Evolutionary conservation across 164 flowering plant species (phyloP).

Genomic region (Echeveria elegans): DNA sequence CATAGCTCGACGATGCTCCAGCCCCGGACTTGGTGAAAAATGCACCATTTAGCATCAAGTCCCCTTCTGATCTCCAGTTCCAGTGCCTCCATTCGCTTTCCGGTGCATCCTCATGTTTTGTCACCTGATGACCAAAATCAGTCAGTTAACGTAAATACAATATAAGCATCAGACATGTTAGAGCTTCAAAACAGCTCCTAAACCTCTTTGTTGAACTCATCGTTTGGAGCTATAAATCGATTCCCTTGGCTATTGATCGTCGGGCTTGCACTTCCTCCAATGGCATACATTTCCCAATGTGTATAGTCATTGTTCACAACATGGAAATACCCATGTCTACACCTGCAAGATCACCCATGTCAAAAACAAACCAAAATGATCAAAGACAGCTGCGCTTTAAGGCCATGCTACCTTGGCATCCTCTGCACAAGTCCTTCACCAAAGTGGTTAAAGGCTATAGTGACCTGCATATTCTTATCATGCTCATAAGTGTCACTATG

Average conservation of each 20-base stretch:
- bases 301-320: conserved; percentile 10
- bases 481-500: conserved; percentile 8
- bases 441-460: conserved; percentile 8
- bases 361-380: not conserved
- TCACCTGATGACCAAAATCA: too few relatives aligned
- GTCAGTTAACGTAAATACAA: too few relatives aligned
- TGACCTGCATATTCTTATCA: conserved; percentile 8
- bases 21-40: not conserved
- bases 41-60: conserved; percentile 1
- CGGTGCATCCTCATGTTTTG: conserved; percentile 8
- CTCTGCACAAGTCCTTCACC: conserved; percentile 9
- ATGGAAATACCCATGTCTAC: conserved; percentile 10
- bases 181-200: too few relatives aligned
- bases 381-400: not conserved
- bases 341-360: not conserved
- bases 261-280: conserved; percentile 8
- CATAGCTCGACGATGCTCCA: not conserved
- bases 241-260: conserved; percentile 9
- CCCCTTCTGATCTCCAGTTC: conserved; percentile 10
- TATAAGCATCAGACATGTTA: too few relatives aligned
- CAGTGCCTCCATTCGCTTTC: conserved; percentile 8
- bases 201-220: conserved; percentile 7
- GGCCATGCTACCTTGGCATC: conserved; percentile 4
- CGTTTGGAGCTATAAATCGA: conserved; percentile 3
- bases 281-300: conserved; percentile 9